Conservation (phyloP, 2,329 filamentous ascomycete species). For the Trichoderma cornu-damae region DNA sequence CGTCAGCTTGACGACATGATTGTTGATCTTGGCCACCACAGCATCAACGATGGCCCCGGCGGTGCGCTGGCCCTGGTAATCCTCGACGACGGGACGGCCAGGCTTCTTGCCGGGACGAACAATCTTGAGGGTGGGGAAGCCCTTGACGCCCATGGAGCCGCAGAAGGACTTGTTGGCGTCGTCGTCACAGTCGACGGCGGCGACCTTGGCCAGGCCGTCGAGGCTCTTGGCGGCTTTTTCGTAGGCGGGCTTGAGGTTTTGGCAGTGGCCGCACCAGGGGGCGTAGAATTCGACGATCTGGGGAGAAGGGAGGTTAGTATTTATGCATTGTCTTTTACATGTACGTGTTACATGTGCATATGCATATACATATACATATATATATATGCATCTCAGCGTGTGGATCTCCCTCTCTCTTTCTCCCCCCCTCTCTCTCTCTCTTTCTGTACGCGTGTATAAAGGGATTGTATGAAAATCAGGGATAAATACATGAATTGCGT, state of each 20-base stretch:
- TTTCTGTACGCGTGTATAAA: background rate
- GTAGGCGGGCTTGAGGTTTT: conserved; percentile 91
- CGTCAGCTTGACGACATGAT: conserved; percentile 76
- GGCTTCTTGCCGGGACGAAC: conserved; percentile 77
- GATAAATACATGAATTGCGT: background rate
- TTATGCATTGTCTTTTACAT: background rate
- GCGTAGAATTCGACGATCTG: conserved; percentile 83
- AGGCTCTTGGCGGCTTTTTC: conserved; percentile 89
- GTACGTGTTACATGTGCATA: too few relatives aligned
- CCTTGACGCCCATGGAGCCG: conserved; percentile 77
- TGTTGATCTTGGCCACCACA: conserved; percentile 82
- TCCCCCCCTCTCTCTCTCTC: too few relatives aligned
- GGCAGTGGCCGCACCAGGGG: conserved; percentile 95
- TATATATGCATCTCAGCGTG: too few relatives aligned
- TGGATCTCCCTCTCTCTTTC: too few relatives aligned
- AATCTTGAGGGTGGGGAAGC: conserved; percentile 95
- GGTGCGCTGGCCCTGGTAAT: conserved; percentile 78
- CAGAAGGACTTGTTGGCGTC: conserved; percentile 88
- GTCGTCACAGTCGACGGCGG: conserved; percentile 91
- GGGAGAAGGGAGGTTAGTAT: background rate
- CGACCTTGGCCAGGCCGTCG: conserved; percentile 88
- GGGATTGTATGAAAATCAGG: background rate
- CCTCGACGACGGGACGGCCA: conserved; percentile 73
- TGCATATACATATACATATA: too few relatives aligned
- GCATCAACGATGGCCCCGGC: conserved; percentile 86